Conservation (phyloP, 75 land plant species). For the Pinus albicaulis region DNA sequence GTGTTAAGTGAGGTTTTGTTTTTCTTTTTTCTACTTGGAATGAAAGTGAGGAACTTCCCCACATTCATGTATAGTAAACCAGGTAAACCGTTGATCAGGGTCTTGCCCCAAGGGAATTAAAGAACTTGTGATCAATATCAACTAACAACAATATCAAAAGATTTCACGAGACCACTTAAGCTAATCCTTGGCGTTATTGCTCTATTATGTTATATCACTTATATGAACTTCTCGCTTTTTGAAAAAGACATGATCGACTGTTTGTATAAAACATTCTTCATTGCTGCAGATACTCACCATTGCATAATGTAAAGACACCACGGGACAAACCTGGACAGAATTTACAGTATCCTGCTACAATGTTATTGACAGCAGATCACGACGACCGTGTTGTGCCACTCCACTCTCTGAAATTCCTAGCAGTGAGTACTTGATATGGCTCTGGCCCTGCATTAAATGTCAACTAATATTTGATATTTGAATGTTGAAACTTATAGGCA, state of each 20-base stretch:
- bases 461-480: not conserved
- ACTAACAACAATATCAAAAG: too few relatives aligned
- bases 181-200: too few relatives aligned
- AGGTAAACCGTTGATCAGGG: too few relatives aligned
- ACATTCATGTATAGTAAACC: too few relatives aligned
- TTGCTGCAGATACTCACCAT: slow-evolving; percentile 83
- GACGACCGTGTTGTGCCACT: slow-evolving; percentile 98
- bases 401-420: slow-evolving; percentile 84
- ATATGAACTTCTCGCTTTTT: not conserved
- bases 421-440: slow-evolving; percentile 53
- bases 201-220: not conserved
- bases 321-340: slow-evolving; percentile 57
- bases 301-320: slow-evolving; percentile 90
- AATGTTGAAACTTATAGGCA: not conserved
- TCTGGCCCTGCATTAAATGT: too few relatives aligned
- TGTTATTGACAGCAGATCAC: slow-evolving; percentile 97
- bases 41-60: too few relatives aligned
- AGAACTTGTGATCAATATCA: too few relatives aligned
- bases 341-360: slow-evolving; percentile 82
- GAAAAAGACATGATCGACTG: not conserved
- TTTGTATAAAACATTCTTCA: not conserved
- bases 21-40: too few relatives aligned
- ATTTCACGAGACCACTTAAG: too few relatives aligned
- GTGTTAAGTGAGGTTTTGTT: not conserved
- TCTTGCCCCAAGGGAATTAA: too few relatives aligned